Conservation (phyloP, 140 eudicot genomes). For the Ambrosia hybrid region DNA sequence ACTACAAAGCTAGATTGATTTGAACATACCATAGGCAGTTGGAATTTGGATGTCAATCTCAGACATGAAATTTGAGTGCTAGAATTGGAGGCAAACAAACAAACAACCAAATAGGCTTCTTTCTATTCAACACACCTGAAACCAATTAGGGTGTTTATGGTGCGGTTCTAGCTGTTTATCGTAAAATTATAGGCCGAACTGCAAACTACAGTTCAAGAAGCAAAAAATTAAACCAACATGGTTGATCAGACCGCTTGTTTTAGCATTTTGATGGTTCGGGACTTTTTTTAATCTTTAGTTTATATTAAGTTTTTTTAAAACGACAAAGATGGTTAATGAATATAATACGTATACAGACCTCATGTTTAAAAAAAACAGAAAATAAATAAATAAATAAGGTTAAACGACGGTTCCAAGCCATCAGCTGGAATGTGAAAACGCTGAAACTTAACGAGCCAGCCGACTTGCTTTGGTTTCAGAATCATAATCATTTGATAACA, state of each 20-base stretch:
- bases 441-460: neutral
- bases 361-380: no score
- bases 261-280: neutral
- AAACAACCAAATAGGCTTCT: conserved; percentile 21
- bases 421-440: neutral
- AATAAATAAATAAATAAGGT: no score
- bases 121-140: conserved; percentile 35
- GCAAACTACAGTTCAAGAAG: neutral
- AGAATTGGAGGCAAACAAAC: conserved; percentile 37
- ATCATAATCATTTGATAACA: neutral
- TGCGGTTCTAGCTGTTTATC: neutral
- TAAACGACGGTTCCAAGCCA: no score
- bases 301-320: no score
- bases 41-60: conserved; percentile 75
- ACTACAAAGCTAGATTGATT: neutral
- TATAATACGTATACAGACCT: no score
- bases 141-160: neutral
- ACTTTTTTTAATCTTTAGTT: neutral
- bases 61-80: conserved; percentile 67
- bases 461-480: neutral
- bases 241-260: neutral
- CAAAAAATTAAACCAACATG: neutral
- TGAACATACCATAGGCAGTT: conserved; percentile 55
- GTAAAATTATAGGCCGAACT: neutral
- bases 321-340: neutral